These are phyloP conservation scores for Fallopia convolvulus DNA, from an alignment of 148 eudicot genomes.

Conservation along the genomic window DNA sequence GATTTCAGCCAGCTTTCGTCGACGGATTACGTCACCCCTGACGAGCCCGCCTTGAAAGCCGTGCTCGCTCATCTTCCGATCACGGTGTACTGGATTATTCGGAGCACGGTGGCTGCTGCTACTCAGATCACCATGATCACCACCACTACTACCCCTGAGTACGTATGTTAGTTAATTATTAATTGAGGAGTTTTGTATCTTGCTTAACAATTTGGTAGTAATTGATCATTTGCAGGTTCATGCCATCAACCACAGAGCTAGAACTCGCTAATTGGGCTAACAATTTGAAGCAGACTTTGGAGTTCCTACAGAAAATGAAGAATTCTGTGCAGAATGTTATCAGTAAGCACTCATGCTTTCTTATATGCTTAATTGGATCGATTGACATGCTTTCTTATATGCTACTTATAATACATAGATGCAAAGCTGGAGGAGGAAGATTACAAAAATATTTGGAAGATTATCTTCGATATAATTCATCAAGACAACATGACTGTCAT, in stretches of 20 bases:
- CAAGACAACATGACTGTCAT: background rate
- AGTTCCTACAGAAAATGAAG: background rate
- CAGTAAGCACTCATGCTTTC: background rate
- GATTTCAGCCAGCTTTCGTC: conserved; percentile 28
- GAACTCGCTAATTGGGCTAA: background rate
- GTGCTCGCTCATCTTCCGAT: conserved; percentile 29
- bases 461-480: background rate
- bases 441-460: background rate
- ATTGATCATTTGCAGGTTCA: background rate
- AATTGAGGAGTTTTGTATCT: no score
- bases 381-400: background rate
- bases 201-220: no score
- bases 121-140: conserved; percentile 27
- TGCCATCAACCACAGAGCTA: background rate
- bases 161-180: no score
- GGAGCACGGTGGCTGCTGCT: conserved; percentile 32
- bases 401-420: background rate
- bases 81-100: conserved; percentile 41
- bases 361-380: no score
- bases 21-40: conserved; percentile 15
- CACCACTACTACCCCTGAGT: conserved; percentile 31
- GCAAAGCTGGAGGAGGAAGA: background rate
- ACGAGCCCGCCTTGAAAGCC: conserved; percentile 23
- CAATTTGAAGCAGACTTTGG: background rate
- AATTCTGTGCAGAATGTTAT: background rate